Percentiles rank a stretch among this genome's conserved stretches.
These are phyloP conservation scores for Aspergillus neotritici DNA, from an alignment of 2,329 filamentous ascomycete species.

Conservation along the genomic window DNA sequence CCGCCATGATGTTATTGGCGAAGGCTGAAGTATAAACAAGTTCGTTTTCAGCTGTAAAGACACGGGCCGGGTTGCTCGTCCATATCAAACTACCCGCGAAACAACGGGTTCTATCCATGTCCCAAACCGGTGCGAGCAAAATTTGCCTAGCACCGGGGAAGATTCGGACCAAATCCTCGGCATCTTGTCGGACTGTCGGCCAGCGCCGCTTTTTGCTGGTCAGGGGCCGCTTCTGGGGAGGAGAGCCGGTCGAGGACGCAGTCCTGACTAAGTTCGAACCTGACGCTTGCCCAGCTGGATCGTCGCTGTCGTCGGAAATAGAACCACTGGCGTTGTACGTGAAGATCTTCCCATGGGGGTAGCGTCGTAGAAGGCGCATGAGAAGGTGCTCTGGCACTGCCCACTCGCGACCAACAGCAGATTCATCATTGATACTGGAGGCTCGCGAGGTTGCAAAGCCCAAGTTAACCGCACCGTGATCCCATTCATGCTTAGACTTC, in stretches of 20 bases:
- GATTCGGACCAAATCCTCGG: slow-evolving; percentile 17
- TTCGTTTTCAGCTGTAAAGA: slow-evolving; percentile 24
- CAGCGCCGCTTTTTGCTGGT: slow-evolving; percentile 12
- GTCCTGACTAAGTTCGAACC: background rate
- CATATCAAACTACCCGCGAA: slow-evolving; percentile 26
- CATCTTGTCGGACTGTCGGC: slow-evolving; percentile 13
- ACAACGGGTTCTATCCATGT: slow-evolving; percentile 25
- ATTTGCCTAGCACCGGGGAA: slow-evolving; percentile 24
- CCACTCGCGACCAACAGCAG: slow-evolving; percentile 8
- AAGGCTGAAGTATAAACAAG: slow-evolving; percentile 27
- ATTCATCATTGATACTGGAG: slow-evolving; percentile 14
- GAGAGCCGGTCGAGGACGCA: too few species aligned
- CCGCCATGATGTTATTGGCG: slow-evolving; percentile 31
- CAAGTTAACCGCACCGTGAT: background rate
- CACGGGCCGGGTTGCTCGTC: slow-evolving; percentile 22
- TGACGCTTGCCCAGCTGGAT: background rate
- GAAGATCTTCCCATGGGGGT: slow-evolving; percentile 26
- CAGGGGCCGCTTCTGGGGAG: background rate
- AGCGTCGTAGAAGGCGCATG: slow-evolving; percentile 16
- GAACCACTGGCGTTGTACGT: slow-evolving; percentile 18
- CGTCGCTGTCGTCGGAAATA: slow-evolving; percentile 23
- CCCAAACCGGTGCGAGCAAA: slow-evolving; percentile 29
- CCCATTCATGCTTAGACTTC: too few species aligned
- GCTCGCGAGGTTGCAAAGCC: slow-evolving; percentile 15
- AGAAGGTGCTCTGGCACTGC: slow-evolving; percentile 17